Percentiles rank a stretch among this genome's conserved stretches.
Evolutionary conservation across 306 rosid genomes (phyloP).

Genomic region (Geum urbanum): DNA sequence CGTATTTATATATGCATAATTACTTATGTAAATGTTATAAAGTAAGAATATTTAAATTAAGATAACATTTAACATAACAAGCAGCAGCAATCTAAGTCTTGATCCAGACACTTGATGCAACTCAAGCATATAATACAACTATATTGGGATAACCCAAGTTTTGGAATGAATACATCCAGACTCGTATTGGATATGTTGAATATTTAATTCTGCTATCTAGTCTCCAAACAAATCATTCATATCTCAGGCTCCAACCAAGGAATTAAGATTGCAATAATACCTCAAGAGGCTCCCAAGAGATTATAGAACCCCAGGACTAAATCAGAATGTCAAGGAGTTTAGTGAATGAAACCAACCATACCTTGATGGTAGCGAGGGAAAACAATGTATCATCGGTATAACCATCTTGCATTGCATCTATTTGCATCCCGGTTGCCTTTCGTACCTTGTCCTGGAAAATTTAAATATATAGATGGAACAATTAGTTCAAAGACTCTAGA

Average conservation of each 20-base stretch:
- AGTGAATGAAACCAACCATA: constrained; percentile 27
- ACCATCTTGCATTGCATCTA: constrained; percentile 74
- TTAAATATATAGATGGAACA: constrained; percentile 17
- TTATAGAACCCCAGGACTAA: not conserved
- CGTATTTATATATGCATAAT: not conserved
- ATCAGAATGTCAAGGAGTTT: not conserved
- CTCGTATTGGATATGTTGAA: no score
- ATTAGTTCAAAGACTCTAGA: constrained; percentile 13
- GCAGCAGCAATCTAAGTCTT: not conserved
- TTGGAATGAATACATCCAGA: not conserved
- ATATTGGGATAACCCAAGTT: not conserved
- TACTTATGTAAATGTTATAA: not conserved
- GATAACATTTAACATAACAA: not conserved
- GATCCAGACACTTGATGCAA: not conserved
- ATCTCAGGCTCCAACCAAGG: not conserved
- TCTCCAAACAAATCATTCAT: not conserved
- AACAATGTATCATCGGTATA: constrained; percentile 69
- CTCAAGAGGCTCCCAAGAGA: not conserved
- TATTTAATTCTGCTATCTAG: no score
- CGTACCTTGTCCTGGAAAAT: constrained; percentile 69
- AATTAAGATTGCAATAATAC: not conserved
- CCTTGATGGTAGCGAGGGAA: constrained; percentile 89
- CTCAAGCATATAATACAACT: no score
- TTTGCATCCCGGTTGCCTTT: constrained; percentile 83
- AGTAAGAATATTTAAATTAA: not conserved